phyloP scores from a whole-genome alignment of 257 asterid species.

The Pogostemon cablin region DNA sequence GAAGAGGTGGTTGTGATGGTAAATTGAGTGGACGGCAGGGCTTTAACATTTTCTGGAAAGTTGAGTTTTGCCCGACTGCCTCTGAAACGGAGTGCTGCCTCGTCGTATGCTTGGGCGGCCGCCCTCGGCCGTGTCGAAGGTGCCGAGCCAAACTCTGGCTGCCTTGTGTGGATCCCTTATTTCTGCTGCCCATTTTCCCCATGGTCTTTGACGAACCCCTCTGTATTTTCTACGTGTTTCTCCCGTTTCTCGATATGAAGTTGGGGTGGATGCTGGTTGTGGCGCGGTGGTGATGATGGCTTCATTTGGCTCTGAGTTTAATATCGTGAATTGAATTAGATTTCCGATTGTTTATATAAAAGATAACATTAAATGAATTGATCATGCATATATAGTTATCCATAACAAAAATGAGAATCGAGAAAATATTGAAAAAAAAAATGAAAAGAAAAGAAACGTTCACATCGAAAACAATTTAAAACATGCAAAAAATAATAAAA shows the following conservation, averaged over 20 bases:
- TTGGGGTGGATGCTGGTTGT: conserved; percentile 25
- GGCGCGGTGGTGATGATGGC: conserved; percentile 5
- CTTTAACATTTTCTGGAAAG: conserved; percentile 67
- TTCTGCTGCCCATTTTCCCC: conserved; percentile 99
- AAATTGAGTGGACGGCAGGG: conserved; percentile 36
- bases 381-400: no score
- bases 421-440: no score
- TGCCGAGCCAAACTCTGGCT: conserved; percentile 89
- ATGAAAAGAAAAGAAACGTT: no score
- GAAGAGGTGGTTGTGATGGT: conserved; percentile 27
- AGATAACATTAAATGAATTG: background rate
- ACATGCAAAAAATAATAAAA: no score
- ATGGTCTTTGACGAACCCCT: conserved; percentile 91
- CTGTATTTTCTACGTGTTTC: conserved; percentile 63
- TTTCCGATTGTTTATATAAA: background rate
- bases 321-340: background rate
- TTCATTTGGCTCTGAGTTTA: conserved; percentile 35
- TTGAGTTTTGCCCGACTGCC: conserved; percentile 88
- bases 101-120: conserved; percentile 92
- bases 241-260: conserved; percentile 37
- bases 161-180: conserved; percentile 89
- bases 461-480: no score
- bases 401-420: no score
- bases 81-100: conserved; percentile 78
- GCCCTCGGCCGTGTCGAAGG: conserved; percentile 89